Base-by-base conservation (phyloP, 2,329 filamentous ascomycete genomes). In the Trichoderma sp. region DNA sequence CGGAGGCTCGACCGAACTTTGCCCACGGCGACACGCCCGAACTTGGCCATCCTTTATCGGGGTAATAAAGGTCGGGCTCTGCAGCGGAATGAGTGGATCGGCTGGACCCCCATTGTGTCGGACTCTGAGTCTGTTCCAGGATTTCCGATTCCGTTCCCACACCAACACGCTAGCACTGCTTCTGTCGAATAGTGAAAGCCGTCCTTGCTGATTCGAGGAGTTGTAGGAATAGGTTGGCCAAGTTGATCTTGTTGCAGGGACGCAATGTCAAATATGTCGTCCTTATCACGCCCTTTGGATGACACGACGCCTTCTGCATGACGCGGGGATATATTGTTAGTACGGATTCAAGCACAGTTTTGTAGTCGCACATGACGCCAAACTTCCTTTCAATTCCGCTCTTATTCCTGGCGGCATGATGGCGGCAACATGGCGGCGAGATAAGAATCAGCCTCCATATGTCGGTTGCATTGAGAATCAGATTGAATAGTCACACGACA, bases 251-350 rank as follows among this genome's bases (percentile, higher is more conserved):
- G 27, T n/a, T 27, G 38, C 73, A 63, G 65, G 24, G 53, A 24
- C 56, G 31, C 38, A 18, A 67, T 75, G 74, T 75, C 74, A 74
- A 59, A 75, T 62, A 72, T 73, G 74, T 66, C 50, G 38, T 67
- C 14, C 31, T 16, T 38, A 53, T n/a, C 63, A 24, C 74, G 74
- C 74, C 74, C 68, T 75, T 74, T 24, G 9, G 6, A 74, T 53
- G 74, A 75, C 74, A 76, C 66, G 60, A 27, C 59, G 21, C 56
- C 56, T 38, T 62, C 41, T 64, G 68, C 38, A 29, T 65, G 69
- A 73, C 27, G 7, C n/a, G 59, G 33, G 2, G 18, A 38, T 9
- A 38, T 14, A 16, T 6, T 31, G 33, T 14, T 24, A 21, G 27
- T 41, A 50, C n/a, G 38, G 24, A 31, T 9, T 1, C 7, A 62